Evolutionary conservation across 352 stramenopile genomes (phyloP).

Genomic region (Phytophthora rubi): DNA sequence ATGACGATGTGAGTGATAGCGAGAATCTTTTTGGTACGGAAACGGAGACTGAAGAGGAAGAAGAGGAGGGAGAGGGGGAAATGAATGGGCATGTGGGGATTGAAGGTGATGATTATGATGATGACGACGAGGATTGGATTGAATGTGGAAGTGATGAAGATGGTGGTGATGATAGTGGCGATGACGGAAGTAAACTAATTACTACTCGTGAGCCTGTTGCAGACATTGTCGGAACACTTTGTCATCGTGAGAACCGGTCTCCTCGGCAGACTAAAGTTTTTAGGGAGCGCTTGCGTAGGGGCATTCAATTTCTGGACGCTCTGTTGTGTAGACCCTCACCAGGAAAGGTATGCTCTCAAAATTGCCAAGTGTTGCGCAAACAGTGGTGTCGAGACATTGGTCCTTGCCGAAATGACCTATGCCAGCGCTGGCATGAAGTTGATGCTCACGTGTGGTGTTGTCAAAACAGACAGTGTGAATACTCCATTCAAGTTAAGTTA

Average conservation of each 20-base stretch:
- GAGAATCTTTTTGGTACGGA: background rate
- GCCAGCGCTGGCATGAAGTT: constrained; percentile 60
- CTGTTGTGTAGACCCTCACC: constrained; percentile 52
- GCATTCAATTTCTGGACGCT: constrained; percentile 60
- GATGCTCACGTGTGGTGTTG: constrained; percentile 57
- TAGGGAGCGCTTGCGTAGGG: constrained; percentile 51
- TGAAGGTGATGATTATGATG: constrained; percentile 3
- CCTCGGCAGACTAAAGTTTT: constrained; percentile 54
- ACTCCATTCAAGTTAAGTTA: constrained; percentile 57
- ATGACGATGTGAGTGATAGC: constrained; percentile 10
- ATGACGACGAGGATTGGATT: constrained; percentile 17
- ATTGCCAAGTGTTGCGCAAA: constrained; percentile 50
- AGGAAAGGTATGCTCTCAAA: constrained; percentile 41
- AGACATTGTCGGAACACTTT: constrained; percentile 55
- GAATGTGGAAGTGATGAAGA: constrained; percentile 7
- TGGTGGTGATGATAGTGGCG: constrained; percentile 1
- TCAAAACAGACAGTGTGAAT: constrained; percentile 56
- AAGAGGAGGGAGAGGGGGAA: constrained; percentile 19
- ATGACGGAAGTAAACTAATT: background rate
- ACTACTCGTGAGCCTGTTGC: background rate
- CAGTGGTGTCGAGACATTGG: constrained; percentile 53
- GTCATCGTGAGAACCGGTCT: constrained; percentile 47
- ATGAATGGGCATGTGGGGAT: background rate
- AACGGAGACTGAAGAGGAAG: constrained; percentile 8
- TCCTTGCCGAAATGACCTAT: constrained; percentile 53